Evolutionary conservation across 352 stramenopile species (phyloP).

Genomic region (Blastocystis sp.): DNA sequence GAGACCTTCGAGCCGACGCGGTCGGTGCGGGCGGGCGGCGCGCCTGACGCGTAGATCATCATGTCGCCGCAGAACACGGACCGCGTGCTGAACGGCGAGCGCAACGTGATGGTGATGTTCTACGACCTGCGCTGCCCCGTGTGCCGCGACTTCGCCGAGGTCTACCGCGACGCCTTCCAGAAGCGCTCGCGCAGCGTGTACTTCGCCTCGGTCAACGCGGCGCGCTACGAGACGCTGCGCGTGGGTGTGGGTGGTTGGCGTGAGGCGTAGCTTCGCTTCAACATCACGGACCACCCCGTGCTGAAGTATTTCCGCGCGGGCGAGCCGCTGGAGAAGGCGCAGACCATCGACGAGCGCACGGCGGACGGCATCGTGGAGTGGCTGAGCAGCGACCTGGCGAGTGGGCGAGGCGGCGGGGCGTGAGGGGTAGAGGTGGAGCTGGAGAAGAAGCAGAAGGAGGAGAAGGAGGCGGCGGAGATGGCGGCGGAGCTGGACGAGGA

Average conservation of each 20-base stretch:
- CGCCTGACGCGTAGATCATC: neutral
- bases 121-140: slow-evolving; percentile 58
- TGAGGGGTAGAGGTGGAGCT: neutral
- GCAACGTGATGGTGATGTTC: slow-evolving; percentile 65
- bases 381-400: slow-evolving; percentile 4
- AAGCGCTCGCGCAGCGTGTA: slow-evolving; percentile 41
- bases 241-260: neutral
- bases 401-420: neutral
- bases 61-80: slow-evolving; percentile 52
- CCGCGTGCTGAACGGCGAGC: slow-evolving; percentile 54
- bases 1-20: slow-evolving; percentile 44
- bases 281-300: slow-evolving; percentile 49
- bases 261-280: slow-evolving; percentile 36
- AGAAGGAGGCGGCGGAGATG: neutral
- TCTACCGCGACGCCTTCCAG: slow-evolving; percentile 53
- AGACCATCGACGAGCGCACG: slow-evolving; percentile 37
- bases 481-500: slow-evolving; percentile 14
- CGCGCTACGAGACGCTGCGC: slow-evolving; percentile 31
- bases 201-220: slow-evolving; percentile 52
- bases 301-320: slow-evolving; percentile 51
- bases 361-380: slow-evolving; percentile 59
- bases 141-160: slow-evolving; percentile 46
- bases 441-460: slow-evolving; percentile 17
- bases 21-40: neutral
- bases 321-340: slow-evolving; percentile 1